Conservation (phyloP, 768 basidiomycete genomes). For the Auriscalpium vulgare region DNA sequence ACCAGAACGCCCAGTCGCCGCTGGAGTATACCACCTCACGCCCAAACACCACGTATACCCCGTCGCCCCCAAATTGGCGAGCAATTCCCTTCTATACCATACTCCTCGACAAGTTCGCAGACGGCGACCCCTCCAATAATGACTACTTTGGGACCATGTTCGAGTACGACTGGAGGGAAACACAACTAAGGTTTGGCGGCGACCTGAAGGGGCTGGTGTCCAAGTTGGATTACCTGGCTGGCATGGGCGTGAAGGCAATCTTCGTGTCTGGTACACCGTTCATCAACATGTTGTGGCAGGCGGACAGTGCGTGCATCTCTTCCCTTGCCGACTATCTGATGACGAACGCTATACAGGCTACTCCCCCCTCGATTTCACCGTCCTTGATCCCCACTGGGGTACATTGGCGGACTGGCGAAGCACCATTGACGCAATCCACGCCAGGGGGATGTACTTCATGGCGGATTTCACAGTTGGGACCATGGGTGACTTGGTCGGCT, state of each 20-base stretch:
- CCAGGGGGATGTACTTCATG: conserved; percentile 86
- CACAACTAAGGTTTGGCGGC: conserved; percentile 83
- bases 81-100: conserved; percentile 71
- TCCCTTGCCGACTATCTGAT: background rate
- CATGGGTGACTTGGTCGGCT: conserved; percentile 82
- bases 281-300: conserved; percentile 95
- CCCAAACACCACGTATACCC: conserved; percentile 58
- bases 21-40: conserved; percentile 60
- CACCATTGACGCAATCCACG: conserved; percentile 70
- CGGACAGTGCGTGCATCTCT: conserved; percentile 64
- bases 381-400: conserved; percentile 92
- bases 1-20: conserved; percentile 59
- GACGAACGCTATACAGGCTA: conserved; percentile 49
- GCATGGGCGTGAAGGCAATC: conserved; percentile 79
- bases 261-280: conserved; percentile 93
- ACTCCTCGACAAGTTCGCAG: conserved; percentile 89
- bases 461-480: conserved; percentile 92
- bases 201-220: conserved; percentile 73
- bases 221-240: conserved; percentile 80
- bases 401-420: conserved; percentile 71
- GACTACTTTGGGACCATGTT: conserved; percentile 76
- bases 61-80: conserved; percentile 84
- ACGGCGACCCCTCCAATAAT: conserved; percentile 88
- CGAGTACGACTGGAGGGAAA: conserved; percentile 84
- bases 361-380: conserved; percentile 85